Evolutionary conservation across 129 eudicot species (phyloP).

Genomic region (Escallonia rubra): DNA sequence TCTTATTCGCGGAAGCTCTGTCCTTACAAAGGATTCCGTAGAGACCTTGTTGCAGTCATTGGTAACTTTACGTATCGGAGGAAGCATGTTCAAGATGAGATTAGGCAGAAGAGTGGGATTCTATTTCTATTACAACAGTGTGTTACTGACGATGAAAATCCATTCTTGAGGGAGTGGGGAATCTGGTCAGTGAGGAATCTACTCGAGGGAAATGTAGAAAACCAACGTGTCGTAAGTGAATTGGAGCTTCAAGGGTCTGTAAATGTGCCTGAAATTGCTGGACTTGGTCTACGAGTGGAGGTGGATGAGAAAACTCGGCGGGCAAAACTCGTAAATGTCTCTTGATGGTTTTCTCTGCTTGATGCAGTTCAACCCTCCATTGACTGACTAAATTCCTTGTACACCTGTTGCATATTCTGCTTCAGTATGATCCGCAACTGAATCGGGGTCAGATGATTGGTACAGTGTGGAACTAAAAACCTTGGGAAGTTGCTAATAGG

Average conservation of each 20-base stretch:
- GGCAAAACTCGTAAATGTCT: constrained; percentile 69
- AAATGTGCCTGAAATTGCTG: constrained; percentile 66
- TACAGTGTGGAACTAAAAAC: no score
- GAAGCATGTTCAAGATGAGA: constrained; percentile 60
- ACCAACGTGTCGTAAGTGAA: constrained; percentile 52
- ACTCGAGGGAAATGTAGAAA: constrained; percentile 72
- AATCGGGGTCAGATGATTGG: no score
- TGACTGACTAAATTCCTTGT: no score
- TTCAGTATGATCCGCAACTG: no score
- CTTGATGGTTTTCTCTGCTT: constrained; percentile 14
- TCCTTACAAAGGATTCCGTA: constrained; percentile 81
- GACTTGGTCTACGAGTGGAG: constrained; percentile 67
- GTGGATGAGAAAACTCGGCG: constrained; percentile 68
- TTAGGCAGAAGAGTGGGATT: constrained; percentile 57
- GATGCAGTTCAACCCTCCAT: neutral
- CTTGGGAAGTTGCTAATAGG: no score
- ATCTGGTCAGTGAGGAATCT: constrained; percentile 64
- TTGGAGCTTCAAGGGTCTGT: constrained; percentile 81
- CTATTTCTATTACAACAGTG: constrained; percentile 73
- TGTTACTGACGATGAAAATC: constrained; percentile 79
- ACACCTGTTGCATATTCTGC: no score
- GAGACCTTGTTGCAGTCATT: constrained; percentile 68
- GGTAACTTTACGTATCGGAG: constrained; percentile 67
- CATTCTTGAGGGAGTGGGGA: constrained; percentile 89
- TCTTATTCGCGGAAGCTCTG: constrained; percentile 32